Evolutionary conservation across 2,329 filamentous ascomycete species (phyloP), one percentile per base, ranked within the genome.

Genomic region (Pezicula radicicola): DNA sequence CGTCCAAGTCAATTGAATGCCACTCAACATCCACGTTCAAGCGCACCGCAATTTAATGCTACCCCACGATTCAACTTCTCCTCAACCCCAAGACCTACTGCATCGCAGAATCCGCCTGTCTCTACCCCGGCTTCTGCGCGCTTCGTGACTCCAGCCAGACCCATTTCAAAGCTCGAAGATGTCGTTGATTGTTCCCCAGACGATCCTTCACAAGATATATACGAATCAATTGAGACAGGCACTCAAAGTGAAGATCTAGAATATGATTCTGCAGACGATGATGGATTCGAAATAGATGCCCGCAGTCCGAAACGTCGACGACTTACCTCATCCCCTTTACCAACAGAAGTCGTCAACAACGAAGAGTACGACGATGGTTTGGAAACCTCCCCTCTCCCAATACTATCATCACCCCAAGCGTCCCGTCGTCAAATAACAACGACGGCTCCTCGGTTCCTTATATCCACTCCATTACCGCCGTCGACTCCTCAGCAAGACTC

Each of bases 51-150:
- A 54, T 68, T 68, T 53, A 68, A 68, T 45, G 50, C 62, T 9
- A 66, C 66, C 21, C 66, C 65, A 48, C 61, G 65, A 35, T 68
- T 68, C 53, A 61, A 55, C 7, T 55, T 67, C 44, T 56, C 65
- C 16, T 66, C 63, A 2, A 64, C 63, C 1, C 64, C 63, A 10
- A 53, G 54, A 49, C 57, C 57, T 16, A 55, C 57, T 41, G 53
- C 54, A 6, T 55, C 62, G n/a, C 59, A 63, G 27, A 54, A 43
- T 52, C 35, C 55, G 18, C 50, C 60, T 44, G 36, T 56, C 47
- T 44, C 57, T 35, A 66, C 61, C 19, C 63, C 64, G 13, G 54
- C 57, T 35, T 55, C 58, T n/a, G 52, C 60, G 21, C 60, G 61
- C 36, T 66, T 56, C 36, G 33, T 60, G 42, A 62, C 64, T 16